Conservation (phyloP, 2,329 filamentous ascomycete genomes). For the Amylocarpus encephaloides region DNA sequence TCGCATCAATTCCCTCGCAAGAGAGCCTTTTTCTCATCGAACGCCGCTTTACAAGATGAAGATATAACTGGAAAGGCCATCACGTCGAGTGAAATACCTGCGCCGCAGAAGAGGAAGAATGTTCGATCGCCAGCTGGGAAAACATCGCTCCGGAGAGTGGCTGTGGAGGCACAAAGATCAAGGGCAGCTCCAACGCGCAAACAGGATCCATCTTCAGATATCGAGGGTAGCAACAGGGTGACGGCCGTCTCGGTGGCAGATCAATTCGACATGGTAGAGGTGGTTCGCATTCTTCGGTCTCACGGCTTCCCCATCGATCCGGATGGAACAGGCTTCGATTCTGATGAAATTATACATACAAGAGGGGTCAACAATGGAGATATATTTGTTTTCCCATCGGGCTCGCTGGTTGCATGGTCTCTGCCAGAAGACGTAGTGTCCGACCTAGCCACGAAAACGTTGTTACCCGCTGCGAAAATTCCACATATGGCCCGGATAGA, state of each 20-base stretch:
- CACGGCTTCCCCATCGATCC: slow-evolving; percentile 59
- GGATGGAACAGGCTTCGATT: slow-evolving; percentile 54
- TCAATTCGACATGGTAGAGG: slow-evolving; percentile 57
- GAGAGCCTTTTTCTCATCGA: slow-evolving; percentile 61
- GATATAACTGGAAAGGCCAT: slow-evolving; percentile 4
- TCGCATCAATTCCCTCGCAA: slow-evolving; percentile 39
- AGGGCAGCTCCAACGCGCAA: slow-evolving; percentile 33
- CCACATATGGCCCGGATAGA: slow-evolving; percentile 69
- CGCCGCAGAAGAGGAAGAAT: slow-evolving; percentile 37
- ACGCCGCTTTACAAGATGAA: slow-evolving; percentile 44
- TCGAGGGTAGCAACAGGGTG: slow-evolving; percentile 38
- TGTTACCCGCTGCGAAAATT: slow-evolving; percentile 70
- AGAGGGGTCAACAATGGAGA: slow-evolving; percentile 64
- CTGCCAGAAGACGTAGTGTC: slow-evolving; percentile 69
- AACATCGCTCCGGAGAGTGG: slow-evolving; percentile 75
- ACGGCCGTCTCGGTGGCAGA: slow-evolving; percentile 58
- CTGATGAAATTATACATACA: slow-evolving; percentile 57
- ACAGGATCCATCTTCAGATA: slow-evolving; percentile 24
- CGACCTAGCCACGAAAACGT: slow-evolving; percentile 61
- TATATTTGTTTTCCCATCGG: slow-evolving; percentile 92
- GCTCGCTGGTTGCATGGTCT: slow-evolving; percentile 89
- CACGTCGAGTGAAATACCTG: slow-evolving; percentile 5
- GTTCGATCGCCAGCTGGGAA: slow-evolving; percentile 51
- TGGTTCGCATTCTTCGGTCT: slow-evolving; percentile 49
- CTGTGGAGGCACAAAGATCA: slow-evolving; percentile 72